Percentiles rank a stretch among this genome's conserved stretches.
phyloP scores from a whole-genome alignment of 2,329 filamentous ascomycete species.

The Exophiala lecanii-corni region DNA sequence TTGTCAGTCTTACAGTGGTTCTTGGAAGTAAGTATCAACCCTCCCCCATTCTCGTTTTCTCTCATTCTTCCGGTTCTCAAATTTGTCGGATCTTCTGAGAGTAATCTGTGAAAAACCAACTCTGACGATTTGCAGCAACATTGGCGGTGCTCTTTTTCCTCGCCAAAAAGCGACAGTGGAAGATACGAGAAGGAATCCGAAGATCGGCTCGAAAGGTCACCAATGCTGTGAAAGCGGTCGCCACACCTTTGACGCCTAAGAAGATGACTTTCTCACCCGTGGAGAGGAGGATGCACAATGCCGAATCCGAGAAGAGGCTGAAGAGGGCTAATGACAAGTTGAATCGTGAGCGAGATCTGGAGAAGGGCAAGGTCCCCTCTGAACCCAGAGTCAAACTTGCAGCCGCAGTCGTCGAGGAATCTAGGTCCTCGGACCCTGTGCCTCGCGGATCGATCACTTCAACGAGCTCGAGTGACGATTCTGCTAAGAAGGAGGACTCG shows the following conservation, averaged over 20 bases:
- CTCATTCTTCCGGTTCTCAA: too few species aligned
- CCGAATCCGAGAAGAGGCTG: neutral
- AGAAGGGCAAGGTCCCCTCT: constrained; percentile 7
- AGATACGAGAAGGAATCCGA: constrained; percentile 65
- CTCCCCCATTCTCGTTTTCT: constrained; percentile 1
- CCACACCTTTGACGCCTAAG: constrained; percentile 26
- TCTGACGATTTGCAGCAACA: constrained; percentile 14
- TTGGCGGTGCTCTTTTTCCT: constrained; percentile 65
- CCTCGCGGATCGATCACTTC: too few species aligned
- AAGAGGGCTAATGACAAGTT: constrained; percentile 9
- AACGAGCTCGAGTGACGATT: too few species aligned
- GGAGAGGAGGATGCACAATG: constrained; percentile 10
- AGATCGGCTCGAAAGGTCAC: constrained; percentile 54
- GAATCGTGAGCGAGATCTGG: constrained; percentile 4
- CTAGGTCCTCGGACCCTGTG: too few species aligned
- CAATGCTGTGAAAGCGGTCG: constrained; percentile 26
- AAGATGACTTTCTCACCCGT: constrained; percentile 17
- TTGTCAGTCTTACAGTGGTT: constrained; percentile 63
- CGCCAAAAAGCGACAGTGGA: constrained; percentile 83
- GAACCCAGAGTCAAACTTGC: too few species aligned
- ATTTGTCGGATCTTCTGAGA: too few species aligned
- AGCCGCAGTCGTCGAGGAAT: too few species aligned
- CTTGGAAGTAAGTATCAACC: constrained; percentile 64
- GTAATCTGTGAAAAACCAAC: too few species aligned
- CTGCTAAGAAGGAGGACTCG: too few species aligned